A percentile compares a stretch with the other conserved stretches of the same genome.
phyloP scores from a whole-genome alignment of 768 basidiomycete species.

The Coprinopsis cinerea region DNA sequence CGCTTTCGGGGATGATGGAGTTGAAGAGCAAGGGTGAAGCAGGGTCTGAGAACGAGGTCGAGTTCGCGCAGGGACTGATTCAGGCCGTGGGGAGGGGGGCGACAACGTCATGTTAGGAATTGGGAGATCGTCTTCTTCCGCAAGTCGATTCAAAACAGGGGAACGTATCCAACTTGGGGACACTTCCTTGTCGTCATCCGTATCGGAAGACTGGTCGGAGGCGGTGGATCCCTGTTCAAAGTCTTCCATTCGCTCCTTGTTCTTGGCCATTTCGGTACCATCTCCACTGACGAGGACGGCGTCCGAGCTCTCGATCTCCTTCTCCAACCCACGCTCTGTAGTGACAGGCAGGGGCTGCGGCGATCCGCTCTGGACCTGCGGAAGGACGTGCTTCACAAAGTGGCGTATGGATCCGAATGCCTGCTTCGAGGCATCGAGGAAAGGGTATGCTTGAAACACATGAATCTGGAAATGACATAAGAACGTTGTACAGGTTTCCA shows the following conservation, averaged over 20 bases:
- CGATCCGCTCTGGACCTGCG: constrained; percentile 41
- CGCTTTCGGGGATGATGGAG: constrained; percentile 2
- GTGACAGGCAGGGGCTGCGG: constrained; percentile 47
- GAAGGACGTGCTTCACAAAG: constrained; percentile 60
- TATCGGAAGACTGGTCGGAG: constrained; percentile 25
- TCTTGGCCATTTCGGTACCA: constrained; percentile 49
- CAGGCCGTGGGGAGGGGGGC: not conserved
- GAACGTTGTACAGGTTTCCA: too few relatives aligned
- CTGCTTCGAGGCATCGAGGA: constrained; percentile 56
- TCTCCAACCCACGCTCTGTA: constrained; percentile 56
- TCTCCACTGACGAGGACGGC: constrained; percentile 70
- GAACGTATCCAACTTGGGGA: constrained; percentile 48
- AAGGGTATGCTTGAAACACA: constrained; percentile 87
- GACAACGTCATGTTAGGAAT: not conserved
- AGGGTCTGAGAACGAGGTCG: constrained; percentile 9
- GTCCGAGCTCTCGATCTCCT: constrained; percentile 65
- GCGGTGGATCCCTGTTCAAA: constrained; percentile 22
- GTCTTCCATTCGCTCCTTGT: constrained; percentile 34
- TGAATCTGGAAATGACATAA: constrained; percentile 55
- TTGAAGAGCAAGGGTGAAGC: not conserved
- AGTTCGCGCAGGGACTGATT: constrained; percentile 5
- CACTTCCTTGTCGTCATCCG: constrained; percentile 23
- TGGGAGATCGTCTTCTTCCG: not conserved
- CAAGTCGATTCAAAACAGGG: constrained; percentile 20
- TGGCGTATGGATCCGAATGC: constrained; percentile 67